Base-by-base conservation (phyloP, 1,139 yeast species). In the Saccharomyces hybrid region DNA sequence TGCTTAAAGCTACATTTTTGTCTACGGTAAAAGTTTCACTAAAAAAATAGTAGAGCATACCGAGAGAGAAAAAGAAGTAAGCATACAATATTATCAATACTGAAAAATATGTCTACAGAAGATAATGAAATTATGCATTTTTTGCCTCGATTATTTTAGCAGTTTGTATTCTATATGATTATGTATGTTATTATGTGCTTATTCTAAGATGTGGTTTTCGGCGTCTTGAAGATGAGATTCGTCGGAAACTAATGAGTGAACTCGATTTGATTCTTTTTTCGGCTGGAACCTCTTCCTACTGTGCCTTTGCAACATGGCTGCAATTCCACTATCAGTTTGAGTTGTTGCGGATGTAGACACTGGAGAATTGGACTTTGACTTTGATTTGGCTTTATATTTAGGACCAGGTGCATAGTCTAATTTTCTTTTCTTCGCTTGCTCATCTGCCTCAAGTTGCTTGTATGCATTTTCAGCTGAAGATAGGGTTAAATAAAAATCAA, bases 401-500 rank as follows among this genome's bases (percentile, higher is more conserved):
- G 42, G 42, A 8, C 42, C 42, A 5, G 57, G 57, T 8, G 54
- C 56, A 47, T 23, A 34, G 23, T 41, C 51, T 30, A 41, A 20
- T 23, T n/a, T 20, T 14, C 41, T 20, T 34, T 51, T 38, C 25
- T 8, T n/a, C 26, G 16, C 38, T 47, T 11, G 32, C 23, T 25
- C 41, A 47, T 20, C 50, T 41, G 20, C 48, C 47, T 38, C 42
- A 16, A 38, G 42, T 16, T 38, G 42, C 25, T 38, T 38, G 11
- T 38, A 38, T 7, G 70, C 74, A 48, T 70, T 70, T 28, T 74
- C 72, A 2, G 73, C 75, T 5, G 72, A 67, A 28, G 61, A 56
- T 54, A 79, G 63, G 1, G 70, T 64, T 6, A 61, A 63, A 64
- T 88, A 88, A 63, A 88, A 88, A 6, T 76, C 73, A 30, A 75